A percentile compares a stretch with the other conserved stretches of the same genome.
Conservation (phyloP, 1,139 yeast genomes). For the Pichia sp. region DNA sequence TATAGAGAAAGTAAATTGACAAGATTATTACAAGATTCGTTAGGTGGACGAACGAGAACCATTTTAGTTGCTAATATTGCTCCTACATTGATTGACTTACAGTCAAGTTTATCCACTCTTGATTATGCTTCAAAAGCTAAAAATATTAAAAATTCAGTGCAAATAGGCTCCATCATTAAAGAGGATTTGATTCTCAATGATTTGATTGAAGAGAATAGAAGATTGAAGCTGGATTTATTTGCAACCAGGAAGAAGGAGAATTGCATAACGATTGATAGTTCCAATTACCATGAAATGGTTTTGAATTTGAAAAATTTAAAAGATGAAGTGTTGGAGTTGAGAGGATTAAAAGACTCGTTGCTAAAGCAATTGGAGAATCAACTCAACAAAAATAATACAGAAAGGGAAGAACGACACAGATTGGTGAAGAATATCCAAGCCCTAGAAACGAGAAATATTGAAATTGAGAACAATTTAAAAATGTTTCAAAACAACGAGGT, state of each 20-base stretch:
- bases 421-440: constrained; percentile 3
- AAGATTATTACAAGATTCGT: constrained; percentile 67
- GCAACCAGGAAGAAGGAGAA: constrained; percentile 62
- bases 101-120: constrained; percentile 74
- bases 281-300: constrained; percentile 44
- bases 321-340: constrained; percentile 35
- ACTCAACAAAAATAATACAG: constrained; percentile 21
- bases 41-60: constrained; percentile 79
- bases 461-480: constrained; percentile 6
- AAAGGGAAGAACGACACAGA: constrained; percentile 5
- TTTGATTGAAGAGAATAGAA: constrained; percentile 43
- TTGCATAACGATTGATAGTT: constrained; percentile 45
- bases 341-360: constrained; percentile 10
- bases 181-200: constrained; percentile 43
- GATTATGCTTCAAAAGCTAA: constrained; percentile 83
- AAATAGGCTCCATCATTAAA: constrained; percentile 42
- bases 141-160: constrained; percentile 52
- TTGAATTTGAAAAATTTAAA: constrained; percentile 37
- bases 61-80: constrained; percentile 76
- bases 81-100: constrained; percentile 65
- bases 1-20: constrained; percentile 83
- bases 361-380: constrained; percentile 16
- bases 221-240: constrained; percentile 52
- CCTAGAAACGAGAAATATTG: constrained; percentile 9
- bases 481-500: constrained; percentile 3